Base-by-base conservation (phyloP, 2,329 filamentous ascomycete genomes). In the Monilinia laxa region DNA sequence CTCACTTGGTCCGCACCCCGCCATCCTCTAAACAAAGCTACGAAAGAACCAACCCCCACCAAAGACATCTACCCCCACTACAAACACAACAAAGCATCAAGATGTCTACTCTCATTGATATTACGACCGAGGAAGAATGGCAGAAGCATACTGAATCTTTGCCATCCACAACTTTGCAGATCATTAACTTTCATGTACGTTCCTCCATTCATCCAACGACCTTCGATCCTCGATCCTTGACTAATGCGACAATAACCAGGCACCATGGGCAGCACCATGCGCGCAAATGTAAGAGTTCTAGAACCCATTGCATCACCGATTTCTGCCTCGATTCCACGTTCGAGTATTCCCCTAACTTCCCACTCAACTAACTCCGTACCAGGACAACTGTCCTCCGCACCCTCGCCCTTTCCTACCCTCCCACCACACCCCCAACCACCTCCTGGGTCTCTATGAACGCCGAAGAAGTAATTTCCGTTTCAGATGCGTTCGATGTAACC, bases 371-470 rank as follows among this genome's bases (percentile, higher is more conserved):
- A 45, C 18, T 18, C 47, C n/a, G 7, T 4, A 52, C 97, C 80
- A 98, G 98, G 93, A 87, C 86, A 72, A 90, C 88, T 62, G 90
- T 98, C 73, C 87, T 99, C 71, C 84, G 86, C 76, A 90, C 92
- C 28, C 90, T 99, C 71, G 93, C 94, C 71, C 87, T 88, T 75
- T 92, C 93, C 58, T 66, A 66, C 18, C 64, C 64, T 14, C 14
- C 28, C 38, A 66, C 58, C 81, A 84, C 70, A n/a, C 87, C 90
- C 53, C 83, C 84, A 20, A 81, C 84, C 66, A 90, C 93, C 72
- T 87, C 87, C 72, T 99, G 97, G 88, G 85, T 96, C 68, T 90
- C 90, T 69, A 85, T 99, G 80, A 93, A 99, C 79, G 95, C 95
- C 68, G 95, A 99, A 81, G 93, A 97, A 72, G 84, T 98, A 54